Evolutionary conservation across 495 filamentous ascomycete species (phyloP), one percentile per base, ranked within the genome.

Genomic region (Cercophora sp.): DNA sequence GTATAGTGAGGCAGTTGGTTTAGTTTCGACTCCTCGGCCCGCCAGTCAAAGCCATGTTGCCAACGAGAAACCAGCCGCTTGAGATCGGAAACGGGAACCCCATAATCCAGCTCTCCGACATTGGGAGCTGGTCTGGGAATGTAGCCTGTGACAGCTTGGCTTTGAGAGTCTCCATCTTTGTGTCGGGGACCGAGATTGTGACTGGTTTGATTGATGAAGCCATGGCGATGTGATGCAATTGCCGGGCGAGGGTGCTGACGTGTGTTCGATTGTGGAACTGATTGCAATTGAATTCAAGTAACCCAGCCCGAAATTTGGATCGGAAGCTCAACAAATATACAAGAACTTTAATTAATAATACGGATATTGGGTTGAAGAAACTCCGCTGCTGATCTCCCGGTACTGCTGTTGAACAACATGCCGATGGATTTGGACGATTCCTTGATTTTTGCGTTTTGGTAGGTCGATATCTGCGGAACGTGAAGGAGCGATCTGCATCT

Each of bases 1-100:
- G 70, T 70, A 59, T 72, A 85, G 37, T 84, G 79, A 0, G 79
- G 82, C n/a, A 82, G 56, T 10, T 66, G 51, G 56, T 85, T 85
- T 54, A 82, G 67, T 29, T 62, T 57, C 1, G 62, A 57, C 55
- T 85, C 82, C 13, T 61, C 55, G 1, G 57, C 59, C 23, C 60
- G 65, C 74, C 74, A 77, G 56, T 77, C 67, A 36, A 69, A 76
- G 18, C 66, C 67, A 37, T 75, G 53, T 42, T 65, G 39, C 80
- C 79, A 83, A 56, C 78, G 69, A 13, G 67, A 55, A 0, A 70
- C 67, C 25, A 83, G 52, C 23, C 76, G 66, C 56, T 78, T 78
- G 11, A 83, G 64, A 31, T 79, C 79, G 4, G 67, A 57, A 8
- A 81, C 64, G 22, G 79, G 78, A 1, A 73, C 66, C 8, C 78